Evolutionary conservation across 2,329 filamentous ascomycete species (phyloP).

Genomic region (Botrytis squamosa): DNA sequence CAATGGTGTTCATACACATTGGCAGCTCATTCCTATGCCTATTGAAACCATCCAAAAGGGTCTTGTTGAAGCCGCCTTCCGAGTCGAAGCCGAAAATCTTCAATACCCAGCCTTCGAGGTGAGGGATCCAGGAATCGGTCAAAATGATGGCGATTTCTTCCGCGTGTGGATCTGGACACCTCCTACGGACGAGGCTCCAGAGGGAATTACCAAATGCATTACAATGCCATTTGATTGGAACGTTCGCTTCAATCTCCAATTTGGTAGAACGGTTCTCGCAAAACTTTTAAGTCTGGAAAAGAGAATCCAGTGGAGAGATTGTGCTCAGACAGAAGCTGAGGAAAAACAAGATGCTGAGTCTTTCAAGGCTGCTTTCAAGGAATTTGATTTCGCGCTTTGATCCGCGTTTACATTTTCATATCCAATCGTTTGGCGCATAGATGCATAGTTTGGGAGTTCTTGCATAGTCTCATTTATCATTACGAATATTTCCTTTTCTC

Average conservation of each 20-base stretch:
- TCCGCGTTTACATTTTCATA: not conserved
- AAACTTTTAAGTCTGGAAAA: constrained; percentile 80
- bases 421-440: not conserved
- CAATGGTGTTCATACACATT: constrained; percentile 83
- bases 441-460: constrained; percentile 3
- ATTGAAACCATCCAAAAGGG: constrained; percentile 66
- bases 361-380: constrained; percentile 79
- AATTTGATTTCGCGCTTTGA: constrained; percentile 69
- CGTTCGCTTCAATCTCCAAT: constrained; percentile 85
- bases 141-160: constrained; percentile 68
- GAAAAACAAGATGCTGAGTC: constrained; percentile 74
- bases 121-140: constrained; percentile 50
- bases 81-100: constrained; percentile 79
- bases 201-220: constrained; percentile 60
- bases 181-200: constrained; percentile 46
- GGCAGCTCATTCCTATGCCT: constrained; percentile 85
- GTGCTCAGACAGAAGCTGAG: constrained; percentile 71
- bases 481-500: not conserved
- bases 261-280: constrained; percentile 81
- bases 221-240: constrained; percentile 70
- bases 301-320: constrained; percentile 82
- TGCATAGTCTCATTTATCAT: not conserved
- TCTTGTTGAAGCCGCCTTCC: constrained; percentile 84
- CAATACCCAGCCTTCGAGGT: constrained; percentile 52
- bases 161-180: constrained; percentile 75